Conservation (phyloP, 768 basidiomycete genomes). For the Psilocybe azurescens region DNA sequence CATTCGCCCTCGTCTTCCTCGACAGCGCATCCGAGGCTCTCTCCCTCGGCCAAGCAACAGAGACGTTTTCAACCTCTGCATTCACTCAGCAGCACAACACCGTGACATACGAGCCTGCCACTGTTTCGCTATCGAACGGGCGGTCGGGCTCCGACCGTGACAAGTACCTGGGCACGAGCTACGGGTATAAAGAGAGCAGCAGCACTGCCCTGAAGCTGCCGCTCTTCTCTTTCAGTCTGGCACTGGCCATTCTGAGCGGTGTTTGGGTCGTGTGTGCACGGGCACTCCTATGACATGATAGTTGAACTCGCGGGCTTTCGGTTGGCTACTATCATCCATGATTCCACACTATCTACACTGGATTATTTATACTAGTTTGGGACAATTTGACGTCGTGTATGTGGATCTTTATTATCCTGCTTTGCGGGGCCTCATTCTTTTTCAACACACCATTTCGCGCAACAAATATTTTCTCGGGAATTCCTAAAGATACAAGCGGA, state of each 20-base stretch:
- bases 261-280: slow-evolving; percentile 5
- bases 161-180: slow-evolving; percentile 30
- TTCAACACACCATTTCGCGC: too few relatives aligned
- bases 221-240: slow-evolving; percentile 8
- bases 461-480: too few relatives aligned
- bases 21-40: slow-evolving; percentile 27
- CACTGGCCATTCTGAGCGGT: slow-evolving; percentile 1
- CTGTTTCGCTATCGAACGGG: slow-evolving; percentile 61
- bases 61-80: slow-evolving; percentile 63
- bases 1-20: slow-evolving; percentile 79
- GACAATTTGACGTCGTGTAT: too few relatives aligned
- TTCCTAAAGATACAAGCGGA: too few relatives aligned
- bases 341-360: neutral
- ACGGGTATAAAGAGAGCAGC: slow-evolving; percentile 20
- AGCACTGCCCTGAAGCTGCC: neutral
- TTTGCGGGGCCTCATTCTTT: neutral
- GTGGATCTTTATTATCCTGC: neutral
- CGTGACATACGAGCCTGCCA: slow-evolving; percentile 55
- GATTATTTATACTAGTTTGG: neutral
- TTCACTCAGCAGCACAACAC: slow-evolving; percentile 61
- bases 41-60: slow-evolving; percentile 27
- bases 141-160: slow-evolving; percentile 31
- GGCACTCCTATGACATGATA: neutral
- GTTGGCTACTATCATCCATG: neutral
- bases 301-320: neutral